These are phyloP conservation scores for Coemansia sp. DNA, from an alignment of 192 early-diverging fungal genomes.

Conservation along the genomic window DNA sequence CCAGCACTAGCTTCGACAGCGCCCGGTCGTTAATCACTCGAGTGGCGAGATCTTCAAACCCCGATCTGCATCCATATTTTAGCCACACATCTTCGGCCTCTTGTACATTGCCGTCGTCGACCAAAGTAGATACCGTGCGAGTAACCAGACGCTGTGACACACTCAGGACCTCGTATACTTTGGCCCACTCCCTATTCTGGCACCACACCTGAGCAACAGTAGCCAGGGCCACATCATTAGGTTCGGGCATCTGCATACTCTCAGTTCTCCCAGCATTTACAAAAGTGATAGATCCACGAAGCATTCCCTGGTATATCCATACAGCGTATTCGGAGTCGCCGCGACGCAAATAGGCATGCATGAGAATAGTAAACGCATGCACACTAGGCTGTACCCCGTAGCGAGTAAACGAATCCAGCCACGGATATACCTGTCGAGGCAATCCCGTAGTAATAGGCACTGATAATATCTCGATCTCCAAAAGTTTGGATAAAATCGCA, in stretches of 20 bases:
- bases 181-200: neutral
- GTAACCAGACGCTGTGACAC: constrained; percentile 23
- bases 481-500: constrained; percentile 18
- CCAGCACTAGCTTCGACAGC: constrained; percentile 26
- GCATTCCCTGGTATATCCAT: constrained; percentile 20
- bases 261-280: neutral
- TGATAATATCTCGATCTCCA: constrained; percentile 20
- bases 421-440: constrained; percentile 17
- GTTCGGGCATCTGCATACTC: constrained; percentile 9
- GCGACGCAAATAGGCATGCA: constrained; percentile 15
- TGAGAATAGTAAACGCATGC: constrained; percentile 17
- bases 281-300: neutral
- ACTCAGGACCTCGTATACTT: neutral
- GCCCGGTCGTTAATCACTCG: constrained; percentile 17
- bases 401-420: constrained; percentile 10
- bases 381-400: constrained; percentile 12
- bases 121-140: constrained; percentile 5
- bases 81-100: constrained; percentile 16
- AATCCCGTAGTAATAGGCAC: neutral
- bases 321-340: constrained; percentile 14
- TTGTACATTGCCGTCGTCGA: constrained; percentile 12
- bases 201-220: constrained; percentile 18
- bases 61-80: neutral
- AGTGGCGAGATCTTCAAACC: neutral
- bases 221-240: constrained; percentile 17